A percentile compares a stretch with the other conserved stretches of the same genome.
Evolutionary conservation across 345 rosid species (phyloP).

Genomic region (Euphorbia peplus): DNA sequence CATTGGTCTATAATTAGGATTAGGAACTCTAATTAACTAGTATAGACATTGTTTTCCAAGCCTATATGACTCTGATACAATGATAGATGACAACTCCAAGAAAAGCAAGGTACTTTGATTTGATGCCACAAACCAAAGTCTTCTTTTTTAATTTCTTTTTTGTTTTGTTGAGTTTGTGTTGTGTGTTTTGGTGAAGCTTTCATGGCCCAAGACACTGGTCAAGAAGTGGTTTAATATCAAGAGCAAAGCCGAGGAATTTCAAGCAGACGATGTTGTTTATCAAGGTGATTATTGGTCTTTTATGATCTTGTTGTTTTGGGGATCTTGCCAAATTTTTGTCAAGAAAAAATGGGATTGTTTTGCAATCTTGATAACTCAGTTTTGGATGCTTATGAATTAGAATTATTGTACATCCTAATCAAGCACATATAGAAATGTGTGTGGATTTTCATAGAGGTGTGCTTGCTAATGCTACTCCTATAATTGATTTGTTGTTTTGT

Average conservation of each 20-base stretch:
- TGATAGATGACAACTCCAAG: conserved; percentile 78
- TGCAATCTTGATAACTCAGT: conserved; percentile 14
- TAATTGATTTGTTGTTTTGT: conserved; percentile 37
- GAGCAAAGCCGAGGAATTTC: conserved; percentile 75
- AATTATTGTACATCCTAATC: conserved; percentile 18
- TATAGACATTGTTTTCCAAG: conserved; percentile 18
- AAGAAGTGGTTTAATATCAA: conserved; percentile 94
- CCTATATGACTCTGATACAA: conserved; percentile 64
- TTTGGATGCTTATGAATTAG: conserved; percentile 26
- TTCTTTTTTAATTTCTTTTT: conserved; percentile 11
- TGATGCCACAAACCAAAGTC: conserved; percentile 1
- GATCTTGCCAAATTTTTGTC: conserved; percentile 19
- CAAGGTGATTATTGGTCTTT: conserved; percentile 39
- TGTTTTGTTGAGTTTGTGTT: neutral
- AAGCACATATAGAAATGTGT: conserved; percentile 5
- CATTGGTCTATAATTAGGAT: conserved; percentile 5
- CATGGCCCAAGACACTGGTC: conserved; percentile 95
- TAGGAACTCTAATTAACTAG: conserved; percentile 4
- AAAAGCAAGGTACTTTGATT: conserved; percentile 79
- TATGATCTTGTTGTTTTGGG: conserved; percentile 9
- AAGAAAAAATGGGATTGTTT: conserved; percentile 10
- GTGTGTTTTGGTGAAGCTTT: conserved; percentile 48
- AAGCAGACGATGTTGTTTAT: conserved; percentile 57
- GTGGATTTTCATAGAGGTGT: conserved; percentile 23
- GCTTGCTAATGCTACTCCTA: conserved; percentile 20